phyloP scores from a whole-genome alignment of 768 basidiomycete genomes.

The Lactarius tabidus region DNA sequence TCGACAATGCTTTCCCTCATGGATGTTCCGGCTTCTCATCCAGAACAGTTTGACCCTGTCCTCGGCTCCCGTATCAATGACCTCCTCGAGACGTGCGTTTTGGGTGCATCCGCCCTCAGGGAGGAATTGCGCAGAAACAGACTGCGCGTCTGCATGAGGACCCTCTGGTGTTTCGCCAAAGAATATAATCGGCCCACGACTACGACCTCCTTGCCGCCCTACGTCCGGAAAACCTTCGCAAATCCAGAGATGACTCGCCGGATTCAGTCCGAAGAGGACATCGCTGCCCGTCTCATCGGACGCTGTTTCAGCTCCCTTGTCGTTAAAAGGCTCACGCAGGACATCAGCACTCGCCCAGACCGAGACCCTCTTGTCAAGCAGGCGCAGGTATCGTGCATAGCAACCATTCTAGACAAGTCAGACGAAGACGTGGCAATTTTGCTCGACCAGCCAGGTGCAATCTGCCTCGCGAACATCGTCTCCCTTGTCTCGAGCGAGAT shows the following conservation, averaged over 20 bases:
- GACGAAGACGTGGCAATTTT: not conserved
- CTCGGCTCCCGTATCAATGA: slow-evolving; percentile 14
- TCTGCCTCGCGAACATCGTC: not conserved
- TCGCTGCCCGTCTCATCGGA: not conserved
- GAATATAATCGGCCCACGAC: not conserved
- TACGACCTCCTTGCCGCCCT: not conserved
- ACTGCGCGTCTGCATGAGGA: slow-evolving; percentile 6
- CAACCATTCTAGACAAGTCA: not conserved
- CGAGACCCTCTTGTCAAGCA: not conserved
- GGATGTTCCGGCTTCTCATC: too few species aligned
- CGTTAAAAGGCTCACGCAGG: not conserved
- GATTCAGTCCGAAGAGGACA: not conserved
- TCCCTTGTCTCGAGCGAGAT: not conserved
- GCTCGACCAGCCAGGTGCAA: not conserved
- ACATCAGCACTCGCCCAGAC: not conserved
- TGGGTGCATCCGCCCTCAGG: not conserved
- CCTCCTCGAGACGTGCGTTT: slow-evolving; percentile 3
- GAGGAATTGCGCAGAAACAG: slow-evolving; percentile 3
- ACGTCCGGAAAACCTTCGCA: slow-evolving; percentile 1
- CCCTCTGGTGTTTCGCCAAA: not conserved
- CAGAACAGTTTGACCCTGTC: slow-evolving; percentile 1
- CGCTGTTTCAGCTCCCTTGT: not conserved
- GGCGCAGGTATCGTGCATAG: not conserved
- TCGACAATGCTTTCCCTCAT: not conserved
- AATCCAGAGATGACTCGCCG: not conserved